Percentiles rank a stretch among this genome's conserved stretches.
Evolutionary conservation across 352 stramenopile species (phyloP).

Genomic region (Lagenidium giganteum): DNA sequence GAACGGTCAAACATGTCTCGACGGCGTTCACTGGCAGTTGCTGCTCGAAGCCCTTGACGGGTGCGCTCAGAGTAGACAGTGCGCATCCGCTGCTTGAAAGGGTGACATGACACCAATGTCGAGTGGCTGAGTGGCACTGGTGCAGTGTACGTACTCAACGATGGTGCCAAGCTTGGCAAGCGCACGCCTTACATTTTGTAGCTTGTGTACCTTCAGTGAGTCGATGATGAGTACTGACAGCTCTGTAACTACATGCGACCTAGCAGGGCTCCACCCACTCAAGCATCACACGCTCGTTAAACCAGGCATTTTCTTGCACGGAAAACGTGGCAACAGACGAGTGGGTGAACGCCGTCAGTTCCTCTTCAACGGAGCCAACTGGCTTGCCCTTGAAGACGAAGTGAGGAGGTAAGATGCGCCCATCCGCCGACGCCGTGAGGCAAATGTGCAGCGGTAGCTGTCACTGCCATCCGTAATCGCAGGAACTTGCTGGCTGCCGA

Average conservation of each 20-base stretch:
- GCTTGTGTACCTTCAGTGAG: slow-evolving; percentile 7
- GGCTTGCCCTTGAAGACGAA: slow-evolving; percentile 13
- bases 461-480: neutral
- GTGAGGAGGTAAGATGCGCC: slow-evolving; percentile 6
- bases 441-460: slow-evolving; percentile 14
- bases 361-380: slow-evolving; percentile 2
- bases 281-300: slow-evolving; percentile 11
- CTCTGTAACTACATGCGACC: slow-evolving; percentile 2
- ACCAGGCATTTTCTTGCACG: slow-evolving; percentile 11
- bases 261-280: slow-evolving; percentile 11
- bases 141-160: slow-evolving; percentile 3
- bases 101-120: slow-evolving; percentile 9
- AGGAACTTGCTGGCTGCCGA: neutral
- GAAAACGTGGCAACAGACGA: slow-evolving; percentile 2
- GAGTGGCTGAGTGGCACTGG: slow-evolving; percentile 6
- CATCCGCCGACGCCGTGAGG: slow-evolving; percentile 2
- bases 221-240: slow-evolving; percentile 8
- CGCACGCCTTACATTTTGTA: neutral
- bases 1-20: slow-evolving; percentile 8
- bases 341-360: slow-evolving; percentile 4
- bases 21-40: neutral
- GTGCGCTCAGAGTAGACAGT: neutral
- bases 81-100: slow-evolving; percentile 2
- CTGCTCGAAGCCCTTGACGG: neutral
- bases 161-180: slow-evolving; percentile 6